A percentile compares a stretch with the other conserved stretches of the same genome.
Conservation (phyloP, 2,329 filamentous ascomycete species). For the Aspergillus caelatus region DNA sequence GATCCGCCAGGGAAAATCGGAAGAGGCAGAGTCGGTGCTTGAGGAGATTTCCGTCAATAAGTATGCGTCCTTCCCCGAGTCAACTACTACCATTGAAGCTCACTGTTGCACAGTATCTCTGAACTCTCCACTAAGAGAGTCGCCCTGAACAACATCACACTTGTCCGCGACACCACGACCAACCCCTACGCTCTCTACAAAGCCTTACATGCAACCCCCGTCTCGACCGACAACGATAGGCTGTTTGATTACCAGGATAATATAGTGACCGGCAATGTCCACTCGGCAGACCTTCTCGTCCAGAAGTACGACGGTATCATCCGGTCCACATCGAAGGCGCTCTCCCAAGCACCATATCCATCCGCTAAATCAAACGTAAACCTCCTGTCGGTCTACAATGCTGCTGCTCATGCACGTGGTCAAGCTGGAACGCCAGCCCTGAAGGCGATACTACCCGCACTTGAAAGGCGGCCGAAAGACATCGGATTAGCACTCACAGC, state of each 20-base stretch:
- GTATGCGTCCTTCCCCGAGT: constrained; percentile 36
- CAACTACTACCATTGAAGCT: constrained; percentile 1
- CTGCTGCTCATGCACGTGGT: constrained; percentile 67
- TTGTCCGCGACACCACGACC: constrained; percentile 47
- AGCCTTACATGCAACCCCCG: constrained; percentile 54
- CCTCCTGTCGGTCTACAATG: constrained; percentile 66
- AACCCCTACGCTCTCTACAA: constrained; percentile 65
- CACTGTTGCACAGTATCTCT: constrained; percentile 48
- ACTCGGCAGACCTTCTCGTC: constrained; percentile 61
- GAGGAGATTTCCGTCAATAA: constrained; percentile 54
- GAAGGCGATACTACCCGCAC: constrained; percentile 67
- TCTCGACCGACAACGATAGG: constrained; percentile 53
- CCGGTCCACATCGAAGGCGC: constrained; percentile 55
- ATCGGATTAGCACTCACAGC: constrained; percentile 78
- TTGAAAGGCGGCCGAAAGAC: constrained; percentile 76
- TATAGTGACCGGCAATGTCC: constrained; percentile 56
- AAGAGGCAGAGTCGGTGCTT: constrained; percentile 58
- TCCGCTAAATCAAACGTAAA: constrained; percentile 56
- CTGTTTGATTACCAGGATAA: constrained; percentile 63
- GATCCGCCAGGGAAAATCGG: constrained; percentile 55
- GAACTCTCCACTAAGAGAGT: constrained; percentile 63
- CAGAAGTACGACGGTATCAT: constrained; percentile 63
- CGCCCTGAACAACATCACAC: constrained; percentile 61
- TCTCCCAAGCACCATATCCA: constrained; percentile 52
- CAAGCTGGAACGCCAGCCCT: constrained; percentile 69